A percentile compares a stretch with the other conserved stretches of the same genome.
Conservation (phyloP, 306 rosid genomes). For the Rubus idaeus region DNA sequence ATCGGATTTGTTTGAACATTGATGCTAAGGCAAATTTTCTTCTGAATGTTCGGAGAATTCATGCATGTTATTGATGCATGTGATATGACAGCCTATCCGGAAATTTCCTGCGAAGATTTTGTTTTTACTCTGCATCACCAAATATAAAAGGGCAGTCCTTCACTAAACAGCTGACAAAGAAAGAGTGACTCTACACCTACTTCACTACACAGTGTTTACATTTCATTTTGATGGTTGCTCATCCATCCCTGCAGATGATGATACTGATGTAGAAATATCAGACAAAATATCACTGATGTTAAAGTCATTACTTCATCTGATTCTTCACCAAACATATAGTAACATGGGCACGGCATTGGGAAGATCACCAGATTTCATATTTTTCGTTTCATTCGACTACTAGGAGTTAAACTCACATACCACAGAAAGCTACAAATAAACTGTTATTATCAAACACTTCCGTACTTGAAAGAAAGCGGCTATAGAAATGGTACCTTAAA, state of each 20-base stretch:
- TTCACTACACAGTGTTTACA: neutral
- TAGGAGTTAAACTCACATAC: neutral
- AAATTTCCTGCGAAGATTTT: neutral
- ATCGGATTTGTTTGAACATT: neutral
- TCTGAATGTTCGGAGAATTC: neutral
- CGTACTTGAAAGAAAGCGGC: neutral
- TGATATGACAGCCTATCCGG: neutral
- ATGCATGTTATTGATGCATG: neutral
- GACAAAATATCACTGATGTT: neutral
- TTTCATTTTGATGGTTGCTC: neutral
- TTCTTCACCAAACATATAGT: neutral
- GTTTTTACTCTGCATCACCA: neutral
- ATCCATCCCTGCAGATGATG: neutral
- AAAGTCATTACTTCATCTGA: neutral
- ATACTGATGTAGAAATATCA: neutral
- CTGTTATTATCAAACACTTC: neutral
- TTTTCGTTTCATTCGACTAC: neutral
- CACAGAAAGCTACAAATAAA: neutral
- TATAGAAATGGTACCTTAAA: constrained; percentile 58
- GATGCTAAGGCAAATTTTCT: neutral
- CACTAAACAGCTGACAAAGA: neutral
- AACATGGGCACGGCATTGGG: neutral
- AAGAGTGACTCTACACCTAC: neutral
- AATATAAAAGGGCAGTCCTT: neutral
- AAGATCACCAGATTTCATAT: neutral